Conservation (phyloP, 768 basidiomycete species). For the Trametes coccinea region DNA sequence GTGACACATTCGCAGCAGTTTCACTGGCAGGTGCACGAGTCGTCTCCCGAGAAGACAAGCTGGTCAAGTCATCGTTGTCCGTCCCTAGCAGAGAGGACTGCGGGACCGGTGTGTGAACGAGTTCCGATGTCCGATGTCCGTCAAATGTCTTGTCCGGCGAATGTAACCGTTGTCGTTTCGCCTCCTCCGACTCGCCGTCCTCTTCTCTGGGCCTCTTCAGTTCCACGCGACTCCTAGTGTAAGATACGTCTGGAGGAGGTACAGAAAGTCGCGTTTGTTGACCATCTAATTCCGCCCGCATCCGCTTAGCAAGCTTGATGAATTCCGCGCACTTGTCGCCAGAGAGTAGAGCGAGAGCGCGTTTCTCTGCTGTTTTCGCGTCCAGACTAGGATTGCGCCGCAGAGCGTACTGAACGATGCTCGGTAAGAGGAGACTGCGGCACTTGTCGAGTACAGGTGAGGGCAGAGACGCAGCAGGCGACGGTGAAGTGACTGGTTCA, state of each 20-base stretch:
- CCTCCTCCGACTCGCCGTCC: not conserved
- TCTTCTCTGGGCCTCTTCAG: conserved; percentile 4
- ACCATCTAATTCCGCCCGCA: conserved; percentile 14
- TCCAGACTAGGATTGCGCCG: conserved; percentile 15
- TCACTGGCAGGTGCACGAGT: not conserved
- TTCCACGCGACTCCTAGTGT: not conserved
- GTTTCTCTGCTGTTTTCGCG: conserved; percentile 10
- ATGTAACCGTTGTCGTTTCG: not conserved
- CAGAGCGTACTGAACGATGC: conserved; percentile 11
- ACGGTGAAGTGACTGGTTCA: not conserved
- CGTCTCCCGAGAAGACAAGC: not conserved
- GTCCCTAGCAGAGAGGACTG: not conserved
- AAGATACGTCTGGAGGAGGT: not conserved
- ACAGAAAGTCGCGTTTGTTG: not conserved
- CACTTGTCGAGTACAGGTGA: conserved; percentile 9
- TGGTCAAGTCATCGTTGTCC: not conserved
- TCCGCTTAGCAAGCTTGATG: conserved; percentile 20
- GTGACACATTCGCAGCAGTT: not conserved
- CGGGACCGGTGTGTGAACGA: not conserved
- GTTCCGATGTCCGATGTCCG: not conserved
- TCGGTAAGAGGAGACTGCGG: conserved; percentile 14
- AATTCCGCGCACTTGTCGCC: conserved; percentile 25
- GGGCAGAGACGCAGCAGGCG: not conserved
- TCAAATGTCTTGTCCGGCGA: not conserved
- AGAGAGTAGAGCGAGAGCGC: conserved; percentile 17